A percentile compares a stretch with the other conserved stretches of the same genome.
Conservation (phyloP, 139 green algal genomes). For the Coelastrella sp. region DNA sequence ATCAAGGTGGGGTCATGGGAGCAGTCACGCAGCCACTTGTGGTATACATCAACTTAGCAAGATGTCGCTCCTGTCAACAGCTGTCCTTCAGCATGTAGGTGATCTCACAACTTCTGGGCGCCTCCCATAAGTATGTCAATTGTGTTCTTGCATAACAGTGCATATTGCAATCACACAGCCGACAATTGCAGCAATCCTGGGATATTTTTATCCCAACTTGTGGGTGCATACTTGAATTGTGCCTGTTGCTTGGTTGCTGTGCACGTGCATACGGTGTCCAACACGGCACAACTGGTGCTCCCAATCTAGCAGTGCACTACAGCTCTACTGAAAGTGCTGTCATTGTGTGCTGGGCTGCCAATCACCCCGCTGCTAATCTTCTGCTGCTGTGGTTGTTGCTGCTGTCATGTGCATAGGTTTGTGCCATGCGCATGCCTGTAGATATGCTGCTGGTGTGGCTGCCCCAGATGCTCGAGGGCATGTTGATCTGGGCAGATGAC, state of each 20-base stretch:
- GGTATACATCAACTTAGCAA: neutral
- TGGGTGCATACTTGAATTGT: no score
- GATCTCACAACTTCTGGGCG: no score
- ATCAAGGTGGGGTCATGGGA: slow-evolving; percentile 79
- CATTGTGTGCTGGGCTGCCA: neutral
- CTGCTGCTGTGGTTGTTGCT: slow-evolving; percentile 16
- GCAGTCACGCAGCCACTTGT: no score
- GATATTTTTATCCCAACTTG: neutral
- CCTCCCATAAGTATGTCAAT: no score
- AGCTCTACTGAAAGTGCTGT: no score
- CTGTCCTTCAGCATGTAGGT: neutral
- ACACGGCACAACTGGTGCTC: neutral
- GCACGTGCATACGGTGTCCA: no score
- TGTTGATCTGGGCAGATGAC: slow-evolving; percentile 94
- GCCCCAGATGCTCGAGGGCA: slow-evolving; percentile 85
- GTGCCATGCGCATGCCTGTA: slow-evolving; percentile 83
- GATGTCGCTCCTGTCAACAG: neutral
- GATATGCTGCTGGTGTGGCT: slow-evolving; percentile 80
- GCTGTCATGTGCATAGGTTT: slow-evolving; percentile 71
- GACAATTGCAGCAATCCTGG: neutral
- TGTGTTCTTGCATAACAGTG: no score
- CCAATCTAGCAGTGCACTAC: no score
- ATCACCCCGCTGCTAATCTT: neutral
- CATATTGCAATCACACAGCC: no score
- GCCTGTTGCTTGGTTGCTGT: no score